phyloP scores from a whole-genome alignment of 2,329 filamentous ascomycete genomes.

The Coniochaeta sp. region DNA sequence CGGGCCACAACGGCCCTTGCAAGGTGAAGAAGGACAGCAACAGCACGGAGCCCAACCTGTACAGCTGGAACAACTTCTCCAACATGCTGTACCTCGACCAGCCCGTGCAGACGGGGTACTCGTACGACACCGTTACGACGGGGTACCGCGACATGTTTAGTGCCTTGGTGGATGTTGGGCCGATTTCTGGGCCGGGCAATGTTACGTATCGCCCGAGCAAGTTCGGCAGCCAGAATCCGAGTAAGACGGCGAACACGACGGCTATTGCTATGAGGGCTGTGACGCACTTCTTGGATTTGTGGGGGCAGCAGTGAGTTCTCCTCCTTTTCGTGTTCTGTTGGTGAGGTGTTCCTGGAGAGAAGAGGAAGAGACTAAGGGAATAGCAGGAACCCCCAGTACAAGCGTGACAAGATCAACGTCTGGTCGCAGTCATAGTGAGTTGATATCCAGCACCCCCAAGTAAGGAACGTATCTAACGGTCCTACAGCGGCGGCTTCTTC shows the following conservation, averaged over 20 bases:
- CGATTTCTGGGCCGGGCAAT: neutral
- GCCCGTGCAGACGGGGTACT: slow-evolving; percentile 26
- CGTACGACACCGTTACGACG: slow-evolving; percentile 15
- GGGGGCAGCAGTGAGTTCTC: slow-evolving; percentile 38
- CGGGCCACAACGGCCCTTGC: slow-evolving; percentile 36
- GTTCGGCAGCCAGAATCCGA: slow-evolving; percentile 37
- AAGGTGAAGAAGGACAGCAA: slow-evolving; percentile 42
- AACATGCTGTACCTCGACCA: slow-evolving; percentile 62
- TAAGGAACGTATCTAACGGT: neutral
- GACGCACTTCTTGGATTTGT: slow-evolving; percentile 49
- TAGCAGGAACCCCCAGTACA: slow-evolving; percentile 39
- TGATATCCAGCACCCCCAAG: neutral
- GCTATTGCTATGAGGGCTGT: slow-evolving; percentile 42
- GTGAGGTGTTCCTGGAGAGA: neutral
- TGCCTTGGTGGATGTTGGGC: slow-evolving; percentile 3
- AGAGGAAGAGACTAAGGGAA: neutral
- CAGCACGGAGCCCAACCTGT: slow-evolving; percentile 40
- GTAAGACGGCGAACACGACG: slow-evolving; percentile 36
- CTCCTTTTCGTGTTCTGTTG: neutral
- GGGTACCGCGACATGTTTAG: slow-evolving; percentile 12
- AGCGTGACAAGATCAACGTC: slow-evolving; percentile 31
- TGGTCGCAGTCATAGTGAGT: slow-evolving; percentile 25
- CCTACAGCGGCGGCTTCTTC: slow-evolving; percentile 26
- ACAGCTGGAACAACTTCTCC: slow-evolving; percentile 51
- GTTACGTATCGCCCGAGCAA: slow-evolving; percentile 7